Conservation (phyloP, 2,329 filamentous ascomycete genomes). For the Fusarium hainanense region DNA sequence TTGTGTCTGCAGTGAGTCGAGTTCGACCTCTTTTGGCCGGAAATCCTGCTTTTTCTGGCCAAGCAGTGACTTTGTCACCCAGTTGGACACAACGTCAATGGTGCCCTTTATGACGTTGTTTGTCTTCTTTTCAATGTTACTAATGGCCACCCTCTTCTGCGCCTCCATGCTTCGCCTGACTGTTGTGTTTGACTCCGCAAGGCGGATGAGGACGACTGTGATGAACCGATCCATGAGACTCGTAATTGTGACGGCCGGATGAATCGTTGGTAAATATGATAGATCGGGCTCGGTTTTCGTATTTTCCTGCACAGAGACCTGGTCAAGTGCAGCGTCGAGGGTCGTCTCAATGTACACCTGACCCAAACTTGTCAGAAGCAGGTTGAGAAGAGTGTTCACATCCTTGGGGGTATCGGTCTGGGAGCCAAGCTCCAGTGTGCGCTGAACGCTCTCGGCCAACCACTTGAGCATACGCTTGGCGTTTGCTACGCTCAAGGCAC, state of each 20-base stretch:
- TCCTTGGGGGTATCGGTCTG: slow-evolving; percentile 93
- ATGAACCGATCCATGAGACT: slow-evolving; percentile 95
- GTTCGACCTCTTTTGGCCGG: slow-evolving; percentile 82
- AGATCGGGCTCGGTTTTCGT: slow-evolving; percentile 88
- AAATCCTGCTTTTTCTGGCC: slow-evolving; percentile 91
- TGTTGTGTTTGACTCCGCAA: slow-evolving; percentile 90
- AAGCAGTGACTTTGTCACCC: slow-evolving; percentile 76
- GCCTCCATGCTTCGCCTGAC: slow-evolving; percentile 91
- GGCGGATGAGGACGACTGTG: slow-evolving; percentile 86
- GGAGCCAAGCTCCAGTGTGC: slow-evolving; percentile 89
- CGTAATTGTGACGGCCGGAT: slow-evolving; percentile 86
- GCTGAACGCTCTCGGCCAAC: slow-evolving; percentile 93
- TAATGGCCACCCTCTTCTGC: slow-evolving; percentile 76
- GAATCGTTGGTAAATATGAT: slow-evolving; percentile 80
- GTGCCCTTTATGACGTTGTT: slow-evolving; percentile 68
- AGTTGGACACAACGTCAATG: slow-evolving; percentile 77
- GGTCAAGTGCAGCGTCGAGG: slow-evolving; percentile 76
- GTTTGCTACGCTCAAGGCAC: slow-evolving; percentile 81
- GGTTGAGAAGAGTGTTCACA: slow-evolving; percentile 83
- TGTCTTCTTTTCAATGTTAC: slow-evolving; percentile 86
- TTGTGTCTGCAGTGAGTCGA: slow-evolving; percentile 84
- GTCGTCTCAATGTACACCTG: slow-evolving; percentile 79
- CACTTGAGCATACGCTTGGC: slow-evolving; percentile 99
- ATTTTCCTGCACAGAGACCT: slow-evolving; percentile 80
- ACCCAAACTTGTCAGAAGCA: slow-evolving; percentile 88